Evolutionary conservation across 2,329 filamentous ascomycete genomes (phyloP).

Genomic region (Pestalotiopsis sp.): DNA sequence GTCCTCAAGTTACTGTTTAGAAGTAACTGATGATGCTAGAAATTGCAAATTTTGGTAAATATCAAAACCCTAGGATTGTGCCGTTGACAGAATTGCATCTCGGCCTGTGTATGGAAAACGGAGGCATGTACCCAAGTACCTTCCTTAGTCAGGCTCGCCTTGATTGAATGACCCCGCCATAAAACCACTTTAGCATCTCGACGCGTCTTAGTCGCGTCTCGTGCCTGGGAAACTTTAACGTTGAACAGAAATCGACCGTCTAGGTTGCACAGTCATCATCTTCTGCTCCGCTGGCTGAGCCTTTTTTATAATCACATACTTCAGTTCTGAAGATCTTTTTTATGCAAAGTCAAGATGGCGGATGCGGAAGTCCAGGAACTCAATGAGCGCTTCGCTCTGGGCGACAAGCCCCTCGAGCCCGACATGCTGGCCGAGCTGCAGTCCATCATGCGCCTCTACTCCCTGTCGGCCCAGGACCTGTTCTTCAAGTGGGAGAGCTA

Average conservation of each 20-base stretch:
- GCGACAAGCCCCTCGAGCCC: constrained; percentile 64
- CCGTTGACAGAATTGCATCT: too few species aligned
- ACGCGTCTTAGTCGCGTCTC: constrained; percentile 17
- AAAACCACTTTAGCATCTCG: constrained; percentile 15
- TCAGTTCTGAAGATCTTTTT: background rate
- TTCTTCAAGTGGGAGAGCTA: constrained; percentile 99
- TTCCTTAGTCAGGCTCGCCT: background rate
- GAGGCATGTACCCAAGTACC: background rate
- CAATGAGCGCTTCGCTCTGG: constrained; percentile 56
- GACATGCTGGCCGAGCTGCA: constrained; percentile 82
- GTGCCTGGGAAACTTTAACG: background rate
- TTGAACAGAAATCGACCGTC: background rate
- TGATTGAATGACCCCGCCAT: background rate
- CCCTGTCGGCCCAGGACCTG: constrained; percentile 79
- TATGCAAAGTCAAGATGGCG: constrained; percentile 32
- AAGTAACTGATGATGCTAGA: too few species aligned
- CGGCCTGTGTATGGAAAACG: background rate
- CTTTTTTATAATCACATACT: background rate
- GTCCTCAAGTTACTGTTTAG: too few species aligned
- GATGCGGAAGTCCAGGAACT: constrained; percentile 42
- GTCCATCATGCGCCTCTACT: constrained; percentile 84
- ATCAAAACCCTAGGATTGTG: too few species aligned
- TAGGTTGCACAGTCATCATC: too few species aligned
- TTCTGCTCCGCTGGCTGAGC: background rate
- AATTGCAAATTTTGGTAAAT: too few species aligned